These are phyloP conservation scores for Ceriops tagal DNA, from an alignment of 345 rosid genomes.

Conservation along the genomic window DNA sequence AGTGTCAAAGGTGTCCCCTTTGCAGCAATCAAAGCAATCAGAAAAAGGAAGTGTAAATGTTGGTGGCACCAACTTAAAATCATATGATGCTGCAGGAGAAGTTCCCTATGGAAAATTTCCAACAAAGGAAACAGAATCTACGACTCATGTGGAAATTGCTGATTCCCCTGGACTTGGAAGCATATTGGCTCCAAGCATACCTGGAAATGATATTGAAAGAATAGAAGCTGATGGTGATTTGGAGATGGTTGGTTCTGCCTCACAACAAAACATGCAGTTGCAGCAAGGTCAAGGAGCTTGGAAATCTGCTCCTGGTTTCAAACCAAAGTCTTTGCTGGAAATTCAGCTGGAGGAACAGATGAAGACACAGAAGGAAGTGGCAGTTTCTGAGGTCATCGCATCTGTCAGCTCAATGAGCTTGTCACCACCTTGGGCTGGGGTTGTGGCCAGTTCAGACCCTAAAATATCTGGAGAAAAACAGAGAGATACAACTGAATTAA, in stretches of 20 bases:
- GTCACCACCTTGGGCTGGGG: slow-evolving; percentile 75
- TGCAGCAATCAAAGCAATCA: slow-evolving; percentile 43
- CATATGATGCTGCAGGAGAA: slow-evolving; percentile 21
- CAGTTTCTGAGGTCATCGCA: slow-evolving; percentile 46
- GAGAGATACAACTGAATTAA: slow-evolving; percentile 39
- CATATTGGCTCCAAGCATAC: slow-evolving; percentile 21
- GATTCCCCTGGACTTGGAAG: slow-evolving; percentile 36
- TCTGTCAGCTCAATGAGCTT: slow-evolving; percentile 38
- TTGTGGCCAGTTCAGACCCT: slow-evolving; percentile 52
- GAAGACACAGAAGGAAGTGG: slow-evolving; percentile 52
- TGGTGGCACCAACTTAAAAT: slow-evolving; percentile 29
- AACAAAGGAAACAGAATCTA: slow-evolving; percentile 27
- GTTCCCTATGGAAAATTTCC: slow-evolving; percentile 21
- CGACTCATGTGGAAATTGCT: slow-evolving; percentile 22
- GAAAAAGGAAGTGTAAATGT: slow-evolving; percentile 37
- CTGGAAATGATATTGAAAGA: slow-evolving; percentile 31
- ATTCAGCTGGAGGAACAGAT: slow-evolving; percentile 93
- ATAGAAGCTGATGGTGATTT: slow-evolving; percentile 41
- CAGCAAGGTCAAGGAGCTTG: slow-evolving; percentile 61
- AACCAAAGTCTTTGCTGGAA: slow-evolving; percentile 89
- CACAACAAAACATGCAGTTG: slow-evolving; percentile 31
- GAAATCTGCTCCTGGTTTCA: slow-evolving; percentile 98
- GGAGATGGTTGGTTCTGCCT: slow-evolving; percentile 13
- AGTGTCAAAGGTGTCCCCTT: slow-evolving; percentile 32
- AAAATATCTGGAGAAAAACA: slow-evolving; percentile 41